Conservation (phyloP, 306 rosid genomes). For the Castanospermum australe region DNA sequence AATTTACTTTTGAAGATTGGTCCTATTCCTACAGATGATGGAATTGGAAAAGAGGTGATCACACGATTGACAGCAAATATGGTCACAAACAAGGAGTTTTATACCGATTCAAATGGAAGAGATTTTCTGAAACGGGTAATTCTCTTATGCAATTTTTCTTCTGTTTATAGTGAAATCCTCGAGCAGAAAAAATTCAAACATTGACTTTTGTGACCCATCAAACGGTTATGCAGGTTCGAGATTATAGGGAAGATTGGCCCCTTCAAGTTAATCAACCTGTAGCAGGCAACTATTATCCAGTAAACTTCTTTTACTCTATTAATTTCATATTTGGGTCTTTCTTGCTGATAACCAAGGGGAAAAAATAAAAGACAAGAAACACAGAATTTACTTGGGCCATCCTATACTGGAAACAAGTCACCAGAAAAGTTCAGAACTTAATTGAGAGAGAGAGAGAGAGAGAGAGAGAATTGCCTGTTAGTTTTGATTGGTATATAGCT, state of each 20-base stretch:
- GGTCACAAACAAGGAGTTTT: constrained; percentile 74
- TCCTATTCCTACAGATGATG: constrained; percentile 80
- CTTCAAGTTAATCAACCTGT: constrained; percentile 78
- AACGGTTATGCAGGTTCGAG: constrained; percentile 62
- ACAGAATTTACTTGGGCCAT: not conserved
- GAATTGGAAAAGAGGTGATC: constrained; percentile 85
- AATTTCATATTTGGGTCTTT: not conserved
- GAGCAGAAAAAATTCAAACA: not conserved
- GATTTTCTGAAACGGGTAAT: constrained; percentile 85
- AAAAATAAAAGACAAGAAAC: not conserved
- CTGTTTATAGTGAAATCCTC: not conserved
- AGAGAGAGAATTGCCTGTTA: not conserved
- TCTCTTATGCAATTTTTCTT: not conserved
- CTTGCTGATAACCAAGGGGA: not conserved
- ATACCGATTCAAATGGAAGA: constrained; percentile 89
- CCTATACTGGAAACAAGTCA: not conserved
- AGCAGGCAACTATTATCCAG: constrained; percentile 95
- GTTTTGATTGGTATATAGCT: not conserved
- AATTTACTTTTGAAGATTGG: constrained; percentile 67
- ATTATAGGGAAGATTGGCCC: constrained; percentile 77
- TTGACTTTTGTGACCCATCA: constrained; percentile 10
- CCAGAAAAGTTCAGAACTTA: too few species aligned
- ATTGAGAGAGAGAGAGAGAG: too few species aligned
- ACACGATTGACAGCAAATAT: constrained; percentile 69
- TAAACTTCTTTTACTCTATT: constrained; percentile 35